Conservation (phyloP, 2,329 filamentous ascomycete species). For the Fusarium piperis region DNA sequence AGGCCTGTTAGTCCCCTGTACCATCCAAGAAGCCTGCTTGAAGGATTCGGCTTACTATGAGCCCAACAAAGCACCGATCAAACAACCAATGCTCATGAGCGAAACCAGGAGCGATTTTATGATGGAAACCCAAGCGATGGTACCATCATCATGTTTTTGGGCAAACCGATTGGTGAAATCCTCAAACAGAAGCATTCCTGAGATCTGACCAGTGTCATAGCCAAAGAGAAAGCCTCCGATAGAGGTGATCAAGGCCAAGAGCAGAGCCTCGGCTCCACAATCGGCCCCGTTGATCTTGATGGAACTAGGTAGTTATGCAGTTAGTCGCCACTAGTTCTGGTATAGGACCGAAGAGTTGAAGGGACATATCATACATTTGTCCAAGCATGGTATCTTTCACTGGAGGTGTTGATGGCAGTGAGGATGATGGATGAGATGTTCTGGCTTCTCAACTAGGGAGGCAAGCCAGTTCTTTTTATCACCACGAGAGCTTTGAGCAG, state of each 20-base stretch:
- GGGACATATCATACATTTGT: constrained; percentile 3
- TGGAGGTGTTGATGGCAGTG: not conserved
- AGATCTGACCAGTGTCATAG: constrained; percentile 70
- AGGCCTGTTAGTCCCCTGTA: not conserved
- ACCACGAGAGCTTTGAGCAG: not conserved
- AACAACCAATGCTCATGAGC: constrained; percentile 63
- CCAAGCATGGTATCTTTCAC: constrained; percentile 17
- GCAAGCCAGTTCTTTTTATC: constrained; percentile 4
- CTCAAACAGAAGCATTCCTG: constrained; percentile 56
- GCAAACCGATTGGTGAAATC: constrained; percentile 65
- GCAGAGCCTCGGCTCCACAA: constrained; percentile 50
- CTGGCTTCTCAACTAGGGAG: not conserved
- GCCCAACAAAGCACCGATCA: constrained; percentile 61
- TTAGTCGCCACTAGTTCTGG: not conserved
- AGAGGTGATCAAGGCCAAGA: constrained; percentile 61
- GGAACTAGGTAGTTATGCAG: constrained; percentile 35
- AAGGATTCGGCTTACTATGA: constrained; percentile 49
- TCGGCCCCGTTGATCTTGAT: constrained; percentile 52
- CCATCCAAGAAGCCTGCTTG: not conserved
- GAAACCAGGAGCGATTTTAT: constrained; percentile 62
- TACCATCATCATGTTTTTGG: constrained; percentile 51
- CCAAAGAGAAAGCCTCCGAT: constrained; percentile 70
- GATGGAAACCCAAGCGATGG: constrained; percentile 51
- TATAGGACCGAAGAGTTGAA: not conserved
- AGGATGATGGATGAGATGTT: not conserved